Percentiles rank a stretch among this genome's conserved stretches.
These are phyloP conservation scores for Candida oleophila DNA, from an alignment of 805 yeast species.

Conservation along the genomic window DNA sequence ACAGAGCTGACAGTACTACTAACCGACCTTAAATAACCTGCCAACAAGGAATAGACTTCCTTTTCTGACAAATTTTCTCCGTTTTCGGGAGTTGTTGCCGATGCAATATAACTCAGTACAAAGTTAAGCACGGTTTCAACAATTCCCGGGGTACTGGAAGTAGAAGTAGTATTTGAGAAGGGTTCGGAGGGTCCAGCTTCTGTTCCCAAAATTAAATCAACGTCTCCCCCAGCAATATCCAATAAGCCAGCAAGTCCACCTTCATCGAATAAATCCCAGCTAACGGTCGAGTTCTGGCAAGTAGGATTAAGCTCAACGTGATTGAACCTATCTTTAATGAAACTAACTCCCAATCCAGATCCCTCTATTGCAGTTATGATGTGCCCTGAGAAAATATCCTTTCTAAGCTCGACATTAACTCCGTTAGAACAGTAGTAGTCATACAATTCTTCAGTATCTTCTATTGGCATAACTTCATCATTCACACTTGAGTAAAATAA, in stretches of 20 bases:
- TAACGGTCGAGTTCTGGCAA: neutral
- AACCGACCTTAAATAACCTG: neutral
- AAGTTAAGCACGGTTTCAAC: neutral
- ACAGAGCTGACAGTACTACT: neutral
- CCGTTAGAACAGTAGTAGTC: conserved; percentile 23
- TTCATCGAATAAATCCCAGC: neutral
- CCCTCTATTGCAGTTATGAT: conserved; percentile 15
- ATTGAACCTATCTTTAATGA: conserved; percentile 16
- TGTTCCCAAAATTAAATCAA: neutral
- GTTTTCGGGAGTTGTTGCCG: neutral
- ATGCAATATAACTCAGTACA: neutral
- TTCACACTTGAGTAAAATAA: conserved; percentile 17
- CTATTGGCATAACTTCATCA: conserved; percentile 18
- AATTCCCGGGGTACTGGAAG: neutral
- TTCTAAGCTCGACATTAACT: conserved; percentile 21
- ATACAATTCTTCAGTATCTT: conserved; percentile 13
- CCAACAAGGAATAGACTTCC: neutral
- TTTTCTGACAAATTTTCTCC: neutral
- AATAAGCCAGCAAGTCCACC: neutral
- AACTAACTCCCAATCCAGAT: conserved; percentile 16
- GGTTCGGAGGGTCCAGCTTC: neutral
- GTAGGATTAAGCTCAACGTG: conserved; percentile 7
- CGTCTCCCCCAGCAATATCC: neutral
- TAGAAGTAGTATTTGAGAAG: neutral
- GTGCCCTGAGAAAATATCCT: conserved; percentile 17